Conservation (phyloP, 495 filamentous ascomycete genomes). For the Antarctomyces pellizariae region DNA sequence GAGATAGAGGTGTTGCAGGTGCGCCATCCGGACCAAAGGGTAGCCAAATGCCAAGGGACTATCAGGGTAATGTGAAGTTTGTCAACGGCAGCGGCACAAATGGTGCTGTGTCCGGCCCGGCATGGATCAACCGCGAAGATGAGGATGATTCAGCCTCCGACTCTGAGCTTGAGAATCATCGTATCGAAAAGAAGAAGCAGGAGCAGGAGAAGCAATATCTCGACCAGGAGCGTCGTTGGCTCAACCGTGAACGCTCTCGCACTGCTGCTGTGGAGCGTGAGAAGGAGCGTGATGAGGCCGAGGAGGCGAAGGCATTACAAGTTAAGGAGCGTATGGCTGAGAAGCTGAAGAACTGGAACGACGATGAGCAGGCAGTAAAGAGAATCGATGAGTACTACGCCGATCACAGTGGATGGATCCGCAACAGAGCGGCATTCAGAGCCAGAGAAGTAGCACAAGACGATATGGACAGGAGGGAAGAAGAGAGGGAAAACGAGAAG, state of each 20-base stretch:
- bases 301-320: slow-evolving; percentile 26
- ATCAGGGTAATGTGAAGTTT: slow-evolving; percentile 65
- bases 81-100: slow-evolving; percentile 61
- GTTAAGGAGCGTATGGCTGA: slow-evolving; percentile 49
- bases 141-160: slow-evolving; percentile 82
- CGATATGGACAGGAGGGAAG: slow-evolving; percentile 55
- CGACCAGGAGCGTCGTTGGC: slow-evolving; percentile 73
- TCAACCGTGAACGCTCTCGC: slow-evolving; percentile 65
- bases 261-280: slow-evolving; percentile 70
- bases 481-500: slow-evolving; percentile 47
- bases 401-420: slow-evolving; percentile 63
- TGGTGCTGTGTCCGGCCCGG: slow-evolving; percentile 22
- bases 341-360: slow-evolving; percentile 61
- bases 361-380: slow-evolving; percentile 51
- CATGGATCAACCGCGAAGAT: slow-evolving; percentile 40
- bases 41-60: slow-evolving; percentile 49
- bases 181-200: slow-evolving; percentile 40
- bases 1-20: slow-evolving; percentile 43
- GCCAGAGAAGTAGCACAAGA: slow-evolving; percentile 50
- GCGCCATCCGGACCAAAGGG: slow-evolving; percentile 66
- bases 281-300: slow-evolving; percentile 50
- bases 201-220: slow-evolving; percentile 65
- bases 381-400: slow-evolving; percentile 66
- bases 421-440: slow-evolving; percentile 52
- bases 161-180: slow-evolving; percentile 55